Evolutionary conservation across 139 green algal species (phyloP), one percentile per base, ranked within the genome.

Genomic region (Haematococcus sp.): DNA sequence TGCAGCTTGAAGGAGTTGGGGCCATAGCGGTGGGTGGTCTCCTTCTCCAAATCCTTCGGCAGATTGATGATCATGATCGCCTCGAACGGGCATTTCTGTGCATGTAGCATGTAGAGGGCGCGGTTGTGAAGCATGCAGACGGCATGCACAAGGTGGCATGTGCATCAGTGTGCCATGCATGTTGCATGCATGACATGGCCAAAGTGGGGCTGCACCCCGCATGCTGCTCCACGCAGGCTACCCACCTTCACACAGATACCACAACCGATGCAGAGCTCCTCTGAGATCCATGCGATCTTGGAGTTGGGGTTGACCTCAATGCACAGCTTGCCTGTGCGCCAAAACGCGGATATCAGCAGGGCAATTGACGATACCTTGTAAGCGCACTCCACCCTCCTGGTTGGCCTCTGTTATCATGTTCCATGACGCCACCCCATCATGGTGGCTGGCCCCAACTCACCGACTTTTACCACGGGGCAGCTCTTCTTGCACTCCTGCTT

Each of bases 1-100:
- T 99, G 96, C 58, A 99, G 89, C 86, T 99, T 99, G 91, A 99
- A 99, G 30, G 92, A 91, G 90, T 99, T 99, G 68, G 96, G 89
- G 0, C 96, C 95, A 72, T 99, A 99, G 52, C 96, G 86, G 72
- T 99, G 96, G 0, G 95, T 99, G 15, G 96, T 99, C 71, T 98
- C 88, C 77, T 91, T 93, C 71, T 94, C 94, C 77, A 99, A 75
- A 74, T 99, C 91, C 84, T 98, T 98, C 58, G 96, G 96, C 82
- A 99, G 83, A 83, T 99, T 99, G 89, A 99, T 99, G 84, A 99
- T 98, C 83, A 95, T 91, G 83, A 99, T 98, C 3, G 96, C 95
- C 40, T 99, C 96, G 78, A 98, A 99, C 23, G 96, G 96, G 81
- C 96, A 99, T 90, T 99, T 99, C 91, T 96, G 89, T 49, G 40